Evolutionary conservation across 495 filamentous ascomycete genomes (phyloP), one percentile per base, ranked within the genome.

Genomic region (Penicillium pancosmium): DNA sequence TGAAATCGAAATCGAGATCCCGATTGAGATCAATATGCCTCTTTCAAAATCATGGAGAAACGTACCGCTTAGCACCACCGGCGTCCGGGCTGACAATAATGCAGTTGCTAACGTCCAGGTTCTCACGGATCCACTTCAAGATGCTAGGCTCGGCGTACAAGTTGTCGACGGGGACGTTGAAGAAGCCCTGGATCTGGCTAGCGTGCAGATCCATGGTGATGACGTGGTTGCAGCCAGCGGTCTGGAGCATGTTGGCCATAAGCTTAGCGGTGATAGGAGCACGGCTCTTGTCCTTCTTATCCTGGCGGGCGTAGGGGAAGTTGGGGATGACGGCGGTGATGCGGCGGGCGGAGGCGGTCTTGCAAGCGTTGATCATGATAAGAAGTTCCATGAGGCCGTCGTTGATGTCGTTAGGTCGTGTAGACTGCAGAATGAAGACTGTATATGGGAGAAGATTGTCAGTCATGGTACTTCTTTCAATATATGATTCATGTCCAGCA

Each of bases 331-430:
- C 86, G 60, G 90, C 90, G 19, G 92, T 97, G 76, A 98, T 97
- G 59, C 91, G 87, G 59, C 92, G 85, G 5, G 93, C 92, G n/a
- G 88, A 92, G 36, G 94, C 95, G 21, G 94, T 97, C 65, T 96
- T 93, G 83, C 94, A 98, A 52, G 94, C 94, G 70, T 96, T 96
- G 80, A 98, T 97, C 86, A 98, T 96, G 74, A 98, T 98, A 35
- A 98, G 83, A 48, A 98, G 86, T 77, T 98, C 94, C 94, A 98
- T 98, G 52, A 98, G 82, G 48, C 92, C 94, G 71, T 98, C 95
- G 76, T 98, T 98, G 79, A 98, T 93, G 70, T 97, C 92, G 70
- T 93, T 93, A 3, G 94, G 95, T 12, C 89, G 87, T 46, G 95
- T 96, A 34, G 93, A 97, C 74, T 98, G 94, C 56, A 98, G 79